phyloP scores from a whole-genome alignment of 228 moss, liverwort and hornwort genomes.

The Sphagnum fallax region DNA sequence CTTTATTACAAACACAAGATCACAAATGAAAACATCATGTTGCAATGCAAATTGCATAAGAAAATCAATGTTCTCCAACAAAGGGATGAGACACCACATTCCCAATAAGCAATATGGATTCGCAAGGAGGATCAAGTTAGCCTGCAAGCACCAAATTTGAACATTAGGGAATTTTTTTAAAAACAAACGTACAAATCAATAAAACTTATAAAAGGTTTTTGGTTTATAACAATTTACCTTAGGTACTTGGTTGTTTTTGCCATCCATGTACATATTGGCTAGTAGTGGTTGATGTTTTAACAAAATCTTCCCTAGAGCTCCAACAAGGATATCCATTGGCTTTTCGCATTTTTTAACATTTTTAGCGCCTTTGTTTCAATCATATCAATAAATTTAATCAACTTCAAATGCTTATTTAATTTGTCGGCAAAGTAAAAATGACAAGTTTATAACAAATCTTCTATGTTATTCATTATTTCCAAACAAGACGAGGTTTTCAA shows the following conservation, averaged over 20 bases:
- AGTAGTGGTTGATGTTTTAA: background rate
- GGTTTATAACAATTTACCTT: no score
- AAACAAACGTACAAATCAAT: no score
- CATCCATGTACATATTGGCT: background rate
- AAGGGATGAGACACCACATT: background rate
- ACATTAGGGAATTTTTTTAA: no score
- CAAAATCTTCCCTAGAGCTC: background rate
- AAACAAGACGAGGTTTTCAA: background rate
- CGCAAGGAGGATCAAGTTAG: no score
- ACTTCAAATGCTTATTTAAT: background rate
- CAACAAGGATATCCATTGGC: background rate
- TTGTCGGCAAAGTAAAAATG: background rate
- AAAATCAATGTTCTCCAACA: background rate
- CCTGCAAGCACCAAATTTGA: no score
- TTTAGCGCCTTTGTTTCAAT: no score
- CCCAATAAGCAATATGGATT: no score
- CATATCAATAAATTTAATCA: background rate
- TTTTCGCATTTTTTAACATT: background rate
- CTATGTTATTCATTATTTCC: background rate
- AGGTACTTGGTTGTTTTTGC: no score
- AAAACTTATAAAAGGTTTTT: no score
- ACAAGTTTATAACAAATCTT: background rate
- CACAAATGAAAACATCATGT: background rate
- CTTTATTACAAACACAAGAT: background rate
- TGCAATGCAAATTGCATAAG: background rate